Conservation (phyloP, 768 basidiomycete species). For the Trametopsis cervina region DNA sequence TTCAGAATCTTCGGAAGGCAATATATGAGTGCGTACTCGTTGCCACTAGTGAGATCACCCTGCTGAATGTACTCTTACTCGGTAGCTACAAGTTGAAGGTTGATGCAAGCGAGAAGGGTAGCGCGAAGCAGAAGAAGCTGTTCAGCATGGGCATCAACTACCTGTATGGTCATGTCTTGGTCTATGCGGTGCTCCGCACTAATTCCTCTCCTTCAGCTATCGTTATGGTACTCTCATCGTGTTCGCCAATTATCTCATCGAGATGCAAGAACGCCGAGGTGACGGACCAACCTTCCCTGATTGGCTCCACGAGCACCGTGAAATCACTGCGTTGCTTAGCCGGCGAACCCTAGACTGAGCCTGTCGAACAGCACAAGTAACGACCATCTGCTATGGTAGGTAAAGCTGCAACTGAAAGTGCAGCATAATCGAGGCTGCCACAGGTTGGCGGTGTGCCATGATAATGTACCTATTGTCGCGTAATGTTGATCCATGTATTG, state of each 20-base stretch:
- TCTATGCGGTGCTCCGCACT: constrained; percentile 6
- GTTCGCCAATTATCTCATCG: constrained; percentile 92
- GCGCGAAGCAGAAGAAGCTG: constrained; percentile 68
- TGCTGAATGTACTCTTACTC: not conserved
- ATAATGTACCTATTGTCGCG: not conserved
- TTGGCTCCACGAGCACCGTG: constrained; percentile 79
- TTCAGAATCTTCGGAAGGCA: constrained; percentile 93
- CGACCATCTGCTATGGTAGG: too few relatives aligned
- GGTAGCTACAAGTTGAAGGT: constrained; percentile 85
- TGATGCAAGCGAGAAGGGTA: constrained; percentile 76
- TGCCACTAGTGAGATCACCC: too few relatives aligned
- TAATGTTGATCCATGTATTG: too few relatives aligned
- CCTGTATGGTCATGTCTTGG: constrained; percentile 30
- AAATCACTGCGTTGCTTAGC: constrained; percentile 70
- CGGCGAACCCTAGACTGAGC: constrained; percentile 67
- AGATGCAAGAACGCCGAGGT: constrained; percentile 40
- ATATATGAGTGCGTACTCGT: constrained; percentile 74
- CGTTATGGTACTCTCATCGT: constrained; percentile 90
- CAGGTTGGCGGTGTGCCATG: not conserved
- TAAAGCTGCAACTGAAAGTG: not conserved
- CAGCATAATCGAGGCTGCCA: not conserved
- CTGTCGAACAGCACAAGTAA: too few relatives aligned
- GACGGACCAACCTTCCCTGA: constrained; percentile 51
- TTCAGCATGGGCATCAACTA: constrained; percentile 82
- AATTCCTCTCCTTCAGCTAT: constrained; percentile 38